phyloP scores from a whole-genome alignment of 192 early-diverging fungal species.

The Kappamyces sp. region DNA sequence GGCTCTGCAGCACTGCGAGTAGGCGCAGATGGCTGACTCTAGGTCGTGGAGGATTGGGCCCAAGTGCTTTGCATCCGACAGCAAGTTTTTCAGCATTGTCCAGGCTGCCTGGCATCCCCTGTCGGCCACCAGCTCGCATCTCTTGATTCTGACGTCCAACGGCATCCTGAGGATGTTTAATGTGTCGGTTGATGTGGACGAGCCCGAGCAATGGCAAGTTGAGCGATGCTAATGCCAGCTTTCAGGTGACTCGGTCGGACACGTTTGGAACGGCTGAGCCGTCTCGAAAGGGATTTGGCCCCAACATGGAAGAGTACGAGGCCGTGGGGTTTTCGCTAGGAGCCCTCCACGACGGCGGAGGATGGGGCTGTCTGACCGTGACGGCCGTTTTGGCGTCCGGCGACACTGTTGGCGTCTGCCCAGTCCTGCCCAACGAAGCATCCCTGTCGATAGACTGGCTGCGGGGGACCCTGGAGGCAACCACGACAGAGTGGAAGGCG shows the following conservation, averaged over 20 bases:
- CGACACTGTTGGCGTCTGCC: neutral
- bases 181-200: neutral
- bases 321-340: slow-evolving; percentile 1
- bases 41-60: no score
- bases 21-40: no score
- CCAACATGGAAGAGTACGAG: slow-evolving; percentile 9
- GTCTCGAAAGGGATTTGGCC: slow-evolving; percentile 9
- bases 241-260: neutral
- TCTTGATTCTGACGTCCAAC: slow-evolving; percentile 6
- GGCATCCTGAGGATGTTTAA: slow-evolving; percentile 12
- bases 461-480: neutral
- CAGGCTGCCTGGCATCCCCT: slow-evolving; percentile 13
- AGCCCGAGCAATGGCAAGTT: slow-evolving; percentile 5
- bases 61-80: no score
- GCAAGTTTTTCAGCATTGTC: no score
- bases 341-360: neutral
- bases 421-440: slow-evolving; percentile 8
- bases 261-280: neutral
- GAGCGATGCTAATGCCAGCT: neutral
- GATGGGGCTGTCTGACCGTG: slow-evolving; percentile 9
- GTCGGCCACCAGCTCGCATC: slow-evolving; percentile 9
- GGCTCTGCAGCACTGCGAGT: no score
- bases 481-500: neutral
- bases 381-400: slow-evolving; percentile 6
- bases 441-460: slow-evolving; percentile 4